Conservation (phyloP, 306 rosid genomes). For the Vigna trinervia region DNA sequence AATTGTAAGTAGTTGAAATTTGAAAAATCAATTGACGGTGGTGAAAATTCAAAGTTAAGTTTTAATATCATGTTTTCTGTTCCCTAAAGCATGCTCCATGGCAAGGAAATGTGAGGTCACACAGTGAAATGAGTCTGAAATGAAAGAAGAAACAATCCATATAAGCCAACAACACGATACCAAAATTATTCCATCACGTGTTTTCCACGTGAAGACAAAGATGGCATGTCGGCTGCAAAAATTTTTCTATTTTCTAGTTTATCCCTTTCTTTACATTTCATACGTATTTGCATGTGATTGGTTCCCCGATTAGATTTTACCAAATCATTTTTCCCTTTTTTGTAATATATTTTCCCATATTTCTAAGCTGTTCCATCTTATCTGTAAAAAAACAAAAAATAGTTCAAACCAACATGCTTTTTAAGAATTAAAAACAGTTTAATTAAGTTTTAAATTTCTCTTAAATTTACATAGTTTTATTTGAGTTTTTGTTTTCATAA, state of each 20-base stretch:
- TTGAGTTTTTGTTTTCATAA: too few species aligned
- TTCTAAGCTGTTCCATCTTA: background rate
- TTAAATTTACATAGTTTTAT: too few species aligned
- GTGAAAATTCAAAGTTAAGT: background rate
- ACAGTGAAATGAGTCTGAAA: background rate
- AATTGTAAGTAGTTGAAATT: background rate
- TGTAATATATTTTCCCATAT: background rate
- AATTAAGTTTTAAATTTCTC: too few species aligned
- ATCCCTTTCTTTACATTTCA: background rate
- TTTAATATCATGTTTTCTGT: background rate
- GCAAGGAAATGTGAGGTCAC: background rate
- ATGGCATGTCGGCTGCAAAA: slow-evolving; percentile 56
- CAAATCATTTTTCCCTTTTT: background rate
- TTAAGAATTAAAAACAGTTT: background rate
- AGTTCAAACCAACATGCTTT: background rate
- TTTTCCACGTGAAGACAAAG: slow-evolving; percentile 51
- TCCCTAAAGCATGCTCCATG: background rate
- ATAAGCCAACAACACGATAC: slow-evolving; percentile 36
- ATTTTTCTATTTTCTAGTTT: background rate
- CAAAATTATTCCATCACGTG: slow-evolving; percentile 48
- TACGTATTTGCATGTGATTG: slow-evolving; percentile 17
- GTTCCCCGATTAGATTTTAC: slow-evolving; percentile 1
- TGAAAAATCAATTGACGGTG: background rate
- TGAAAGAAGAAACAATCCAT: too few species aligned
- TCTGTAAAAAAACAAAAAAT: background rate